Conservation (phyloP, 2,329 filamentous ascomycete species). For the Cercospora citrullina region DNA sequence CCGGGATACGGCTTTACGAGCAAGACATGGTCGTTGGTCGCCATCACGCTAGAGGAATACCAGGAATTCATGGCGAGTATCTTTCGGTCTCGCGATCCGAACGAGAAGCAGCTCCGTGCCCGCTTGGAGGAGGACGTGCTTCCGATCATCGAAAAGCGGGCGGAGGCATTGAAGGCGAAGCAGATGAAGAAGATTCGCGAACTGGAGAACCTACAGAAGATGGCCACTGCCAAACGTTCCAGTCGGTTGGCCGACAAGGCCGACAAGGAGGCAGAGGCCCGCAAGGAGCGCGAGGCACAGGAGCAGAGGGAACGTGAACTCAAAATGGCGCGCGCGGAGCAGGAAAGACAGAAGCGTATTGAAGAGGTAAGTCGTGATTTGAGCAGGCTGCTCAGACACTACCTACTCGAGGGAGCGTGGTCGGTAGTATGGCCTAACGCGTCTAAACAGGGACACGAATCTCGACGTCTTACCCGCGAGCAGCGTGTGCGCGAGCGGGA, state of each 20-base stretch:
- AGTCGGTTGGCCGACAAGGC: slow-evolving; percentile 81
- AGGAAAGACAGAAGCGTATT: slow-evolving; percentile 63
- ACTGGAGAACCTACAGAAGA: slow-evolving; percentile 74
- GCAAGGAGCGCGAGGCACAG: slow-evolving; percentile 69
- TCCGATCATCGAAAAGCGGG: slow-evolving; percentile 78
- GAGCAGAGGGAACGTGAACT: slow-evolving; percentile 66
- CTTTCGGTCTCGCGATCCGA: slow-evolving; percentile 73
- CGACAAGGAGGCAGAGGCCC: slow-evolving; percentile 74
- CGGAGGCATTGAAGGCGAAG: slow-evolving; percentile 68
- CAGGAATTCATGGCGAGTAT: slow-evolving; percentile 69
- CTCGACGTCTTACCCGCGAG: slow-evolving; percentile 79
- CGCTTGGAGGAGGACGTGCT: slow-evolving; percentile 75
- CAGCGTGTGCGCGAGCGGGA: slow-evolving; percentile 84
- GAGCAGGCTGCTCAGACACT: background rate
- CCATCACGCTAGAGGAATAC: slow-evolving; percentile 77
- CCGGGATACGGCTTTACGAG: slow-evolving; percentile 63
- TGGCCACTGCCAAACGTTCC: slow-evolving; percentile 92
- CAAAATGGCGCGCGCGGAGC: slow-evolving; percentile 59
- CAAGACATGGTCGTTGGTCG: slow-evolving; percentile 88
- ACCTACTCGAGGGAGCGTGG: slow-evolving; percentile 11
- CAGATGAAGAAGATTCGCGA: slow-evolving; percentile 76
- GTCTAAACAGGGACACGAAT: slow-evolving; percentile 64
- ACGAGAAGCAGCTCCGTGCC: slow-evolving; percentile 76
- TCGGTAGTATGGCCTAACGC: slow-evolving; percentile 28
- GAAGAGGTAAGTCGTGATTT: slow-evolving; percentile 53